These are phyloP conservation scores for Thelonectria discophora DNA, from an alignment of 2,329 filamentous ascomycete species.

Conservation along the genomic window DNA sequence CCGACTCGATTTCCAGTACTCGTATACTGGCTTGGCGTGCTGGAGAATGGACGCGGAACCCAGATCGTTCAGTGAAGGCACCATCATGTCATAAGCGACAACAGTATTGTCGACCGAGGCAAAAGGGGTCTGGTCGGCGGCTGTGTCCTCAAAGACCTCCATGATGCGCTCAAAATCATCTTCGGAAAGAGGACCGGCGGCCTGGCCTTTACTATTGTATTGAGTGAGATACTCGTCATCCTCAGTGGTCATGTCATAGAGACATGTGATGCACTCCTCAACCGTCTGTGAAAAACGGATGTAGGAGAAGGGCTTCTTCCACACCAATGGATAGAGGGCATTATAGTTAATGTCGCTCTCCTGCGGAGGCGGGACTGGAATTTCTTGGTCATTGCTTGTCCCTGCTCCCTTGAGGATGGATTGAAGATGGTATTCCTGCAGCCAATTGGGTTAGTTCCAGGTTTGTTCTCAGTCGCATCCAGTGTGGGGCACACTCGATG, in stretches of 20 bases:
- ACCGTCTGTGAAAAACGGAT: slow-evolving; percentile 98
- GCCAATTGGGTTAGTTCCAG: slow-evolving; percentile 43
- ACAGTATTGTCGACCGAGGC: slow-evolving; percentile 90
- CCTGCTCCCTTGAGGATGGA: slow-evolving; percentile 72
- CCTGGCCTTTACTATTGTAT: slow-evolving; percentile 80
- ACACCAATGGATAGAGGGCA: slow-evolving; percentile 81
- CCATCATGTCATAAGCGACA: slow-evolving; percentile 79
- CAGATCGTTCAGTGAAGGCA: slow-evolving; percentile 68
- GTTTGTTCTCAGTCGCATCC: slow-evolving; percentile 10
- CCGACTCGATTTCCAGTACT: slow-evolving; percentile 84
- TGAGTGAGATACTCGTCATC: slow-evolving; percentile 86
- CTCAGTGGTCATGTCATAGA: slow-evolving; percentile 94
- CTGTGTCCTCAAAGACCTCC: slow-evolving; percentile 92
- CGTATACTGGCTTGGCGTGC: slow-evolving; percentile 82
- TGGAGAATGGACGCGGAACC: slow-evolving; percentile 59
- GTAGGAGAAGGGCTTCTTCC: slow-evolving; percentile 88
- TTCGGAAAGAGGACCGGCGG: slow-evolving; percentile 76
- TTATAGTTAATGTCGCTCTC: slow-evolving; percentile 83
- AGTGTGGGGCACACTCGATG: slow-evolving; percentile 20
- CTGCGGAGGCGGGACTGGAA: slow-evolving; percentile 71
- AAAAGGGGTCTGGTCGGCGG: slow-evolving; percentile 84
- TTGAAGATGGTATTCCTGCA: slow-evolving; percentile 93
- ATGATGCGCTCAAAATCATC: slow-evolving; percentile 94
- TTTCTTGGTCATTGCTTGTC: slow-evolving; percentile 66
- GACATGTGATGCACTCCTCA: slow-evolving; percentile 89